Evolutionary conservation across 129 eudicot genomes (phyloP), one percentile per base, ranked within the genome.

Genomic region (Logfia minima): DNA sequence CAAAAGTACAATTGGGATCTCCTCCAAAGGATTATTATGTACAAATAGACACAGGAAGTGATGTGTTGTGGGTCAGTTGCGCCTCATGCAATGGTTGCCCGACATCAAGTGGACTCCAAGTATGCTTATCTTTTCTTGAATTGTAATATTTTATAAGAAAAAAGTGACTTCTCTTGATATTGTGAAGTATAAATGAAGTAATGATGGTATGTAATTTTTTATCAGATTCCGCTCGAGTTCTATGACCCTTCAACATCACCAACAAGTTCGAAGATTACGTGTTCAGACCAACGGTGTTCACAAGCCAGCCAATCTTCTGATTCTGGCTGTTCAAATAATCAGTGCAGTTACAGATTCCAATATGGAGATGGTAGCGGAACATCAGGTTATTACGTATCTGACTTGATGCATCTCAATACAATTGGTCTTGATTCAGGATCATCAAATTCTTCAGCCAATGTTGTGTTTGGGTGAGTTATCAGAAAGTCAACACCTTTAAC

Each of bases 311-410:
- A 79, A 62, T 79, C 89, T 68, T 85, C 99, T 7, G 99, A 89
- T 67, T 85, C 96, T 4, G 85, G 86, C 61, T 95, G 99, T 77
- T 76, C 82, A 53, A 85, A 69, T 60, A 83, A 88, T 67, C 94
- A 84, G 77, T 95, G 99, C 77, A 85, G 90, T 67, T 95, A 91
- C 83, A 85, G 85, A 7, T 95, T 95, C 74, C 94, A 91, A 66
- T 95, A 95, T 59, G 99, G 99, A 8, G 99, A 95, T 60, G 99
- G 99, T 1, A 91, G 99, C 60, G 97, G 96, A 39, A 85, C 99
- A 14, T 80, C 96, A 3, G 99, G 99, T 19, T 91, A 79, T 84
- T 95, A 95, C 75, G 89, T 95, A 56, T 77, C 92, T 1, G 99
- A 95, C 66, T 9, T 81, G 8, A 85, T 95, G 87, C 90, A 88